These are phyloP conservation scores for Eucalyptus virginea DNA, from an alignment of 345 rosid species.

Conservation along the genomic window DNA sequence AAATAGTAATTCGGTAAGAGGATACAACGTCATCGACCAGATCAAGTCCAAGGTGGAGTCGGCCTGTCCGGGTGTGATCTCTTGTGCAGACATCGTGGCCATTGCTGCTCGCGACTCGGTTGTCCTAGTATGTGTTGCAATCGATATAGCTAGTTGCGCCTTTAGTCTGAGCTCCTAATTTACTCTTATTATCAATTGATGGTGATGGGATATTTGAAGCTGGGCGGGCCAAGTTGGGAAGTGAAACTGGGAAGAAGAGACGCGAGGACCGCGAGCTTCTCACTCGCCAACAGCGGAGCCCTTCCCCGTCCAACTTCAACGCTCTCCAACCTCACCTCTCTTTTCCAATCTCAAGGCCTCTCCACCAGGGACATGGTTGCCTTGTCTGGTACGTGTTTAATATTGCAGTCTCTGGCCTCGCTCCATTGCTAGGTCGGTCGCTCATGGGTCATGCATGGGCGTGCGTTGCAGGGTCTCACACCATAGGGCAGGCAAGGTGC, in stretches of 20 bases:
- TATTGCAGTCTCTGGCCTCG: background rate
- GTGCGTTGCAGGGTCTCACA: constrained; percentile 9
- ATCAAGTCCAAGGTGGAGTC: constrained; percentile 34
- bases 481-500: constrained; percentile 46
- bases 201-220: constrained; percentile 12
- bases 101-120: constrained; percentile 44
- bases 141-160: background rate
- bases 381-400: constrained; percentile 37
- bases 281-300: constrained; percentile 50
- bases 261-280: constrained; percentile 56
- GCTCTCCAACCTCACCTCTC: constrained; percentile 43
- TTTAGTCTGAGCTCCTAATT: background rate
- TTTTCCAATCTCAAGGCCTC: constrained; percentile 55
- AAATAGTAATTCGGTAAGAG: constrained; percentile 24
- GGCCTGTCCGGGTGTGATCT: constrained; percentile 35
- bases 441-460: background rate
- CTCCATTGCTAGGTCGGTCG: background rate
- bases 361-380: constrained; percentile 73
- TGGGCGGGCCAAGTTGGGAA: constrained; percentile 72
- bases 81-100: constrained; percentile 45
- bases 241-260: constrained; percentile 93
- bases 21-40: constrained; percentile 23
- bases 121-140: constrained; percentile 1
- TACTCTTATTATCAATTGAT: background rate
- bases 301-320: constrained; percentile 58